Conservation (phyloP, 345 rosid species). For the Pugionium dolabratum region DNA sequence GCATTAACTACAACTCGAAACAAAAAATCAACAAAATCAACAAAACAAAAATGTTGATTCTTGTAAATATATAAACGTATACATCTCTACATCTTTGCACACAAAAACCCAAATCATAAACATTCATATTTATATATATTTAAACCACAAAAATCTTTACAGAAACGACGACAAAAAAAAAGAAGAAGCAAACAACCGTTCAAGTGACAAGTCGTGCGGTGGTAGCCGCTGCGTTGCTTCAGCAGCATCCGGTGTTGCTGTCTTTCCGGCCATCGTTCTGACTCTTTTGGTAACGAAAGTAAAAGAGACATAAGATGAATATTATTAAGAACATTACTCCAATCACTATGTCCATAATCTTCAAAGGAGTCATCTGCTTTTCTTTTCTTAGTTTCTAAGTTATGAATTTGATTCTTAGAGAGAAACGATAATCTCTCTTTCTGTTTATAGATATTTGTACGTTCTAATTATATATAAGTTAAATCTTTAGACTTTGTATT, state of each 20-base stretch:
- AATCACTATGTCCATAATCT: conserved; percentile 33
- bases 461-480: conserved; percentile 5
- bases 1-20: not conserved
- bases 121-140: conserved; percentile 1
- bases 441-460: not conserved
- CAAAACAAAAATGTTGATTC: conserved; percentile 3
- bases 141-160: too few species aligned
- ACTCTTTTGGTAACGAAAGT: conserved; percentile 17
- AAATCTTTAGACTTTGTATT: conserved; percentile 23
- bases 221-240: not conserved
- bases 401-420: not conserved
- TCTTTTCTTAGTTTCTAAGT: not conserved
- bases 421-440: conserved; percentile 3
- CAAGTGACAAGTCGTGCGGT: conserved; percentile 2
- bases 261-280: conserved; percentile 30
- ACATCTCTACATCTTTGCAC: conserved; percentile 8
- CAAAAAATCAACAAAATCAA: not conserved
- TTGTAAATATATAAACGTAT: not conserved
- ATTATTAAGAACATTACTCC: conserved; percentile 31
- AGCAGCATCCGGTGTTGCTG: conserved; percentile 24
- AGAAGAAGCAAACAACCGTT: not conserved
- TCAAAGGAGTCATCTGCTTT: conserved; percentile 31
- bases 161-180: too few species aligned
- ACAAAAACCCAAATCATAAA: conserved; percentile 5
- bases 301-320: conserved; percentile 33